Conservation (phyloP, 2,329 filamentous ascomycete genomes). For the Apiospora kogelbergensis region DNA sequence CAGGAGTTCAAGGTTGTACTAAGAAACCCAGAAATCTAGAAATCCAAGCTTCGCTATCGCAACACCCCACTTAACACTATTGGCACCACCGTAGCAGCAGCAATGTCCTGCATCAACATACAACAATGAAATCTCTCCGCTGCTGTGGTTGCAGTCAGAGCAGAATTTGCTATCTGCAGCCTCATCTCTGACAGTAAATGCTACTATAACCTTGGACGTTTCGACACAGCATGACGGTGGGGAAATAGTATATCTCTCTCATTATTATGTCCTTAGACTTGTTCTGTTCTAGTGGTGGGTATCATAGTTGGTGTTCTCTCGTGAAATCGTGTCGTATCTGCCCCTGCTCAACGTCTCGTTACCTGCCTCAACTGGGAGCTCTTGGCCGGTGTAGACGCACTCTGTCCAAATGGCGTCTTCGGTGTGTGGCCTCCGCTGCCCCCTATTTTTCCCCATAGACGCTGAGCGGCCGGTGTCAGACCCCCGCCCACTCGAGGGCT, state of each 20-base stretch:
- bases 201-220: no score
- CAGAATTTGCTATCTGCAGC: no score
- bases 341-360: constrained; percentile 21
- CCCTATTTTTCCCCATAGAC: constrained; percentile 64
- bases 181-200: no score
- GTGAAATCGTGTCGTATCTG: constrained; percentile 14
- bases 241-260: not conserved
- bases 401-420: constrained; percentile 39
- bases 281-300: constrained; percentile 16
- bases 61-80: constrained; percentile 7
- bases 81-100: not conserved
- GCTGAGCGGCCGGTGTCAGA: constrained; percentile 73
- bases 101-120: no score
- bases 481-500: constrained; percentile 57
- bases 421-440: constrained; percentile 34
- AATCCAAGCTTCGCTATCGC: constrained; percentile 1
- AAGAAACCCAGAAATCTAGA: not conserved
- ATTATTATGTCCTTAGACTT: not conserved
- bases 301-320: constrained; percentile 18
- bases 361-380: constrained; percentile 35
- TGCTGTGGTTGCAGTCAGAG: no score
- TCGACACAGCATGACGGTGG: not conserved
- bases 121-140: no score
- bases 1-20: not conserved
- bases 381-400: constrained; percentile 39